These are phyloP conservation scores for Anisodus tanguticus DNA, from an alignment of 257 asterid genomes.

Conservation along the genomic window DNA sequence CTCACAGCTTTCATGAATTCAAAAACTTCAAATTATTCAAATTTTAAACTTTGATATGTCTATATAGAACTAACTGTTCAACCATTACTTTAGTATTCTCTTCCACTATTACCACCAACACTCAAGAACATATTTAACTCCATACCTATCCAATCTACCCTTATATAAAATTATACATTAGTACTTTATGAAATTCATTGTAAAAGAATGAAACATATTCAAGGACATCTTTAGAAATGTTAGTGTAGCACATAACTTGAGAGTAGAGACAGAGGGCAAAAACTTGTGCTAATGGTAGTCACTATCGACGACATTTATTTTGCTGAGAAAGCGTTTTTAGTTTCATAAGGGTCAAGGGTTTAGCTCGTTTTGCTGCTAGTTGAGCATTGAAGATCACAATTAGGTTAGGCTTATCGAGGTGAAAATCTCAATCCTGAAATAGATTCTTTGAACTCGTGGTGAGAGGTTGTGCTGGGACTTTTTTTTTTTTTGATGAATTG, in stretches of 20 bases:
- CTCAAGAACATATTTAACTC: neutral
- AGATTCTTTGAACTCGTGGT: conserved; percentile 1
- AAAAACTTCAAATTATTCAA: neutral
- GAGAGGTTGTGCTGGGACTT: conserved; percentile 5
- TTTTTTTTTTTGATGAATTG: neutral
- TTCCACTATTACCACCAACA: neutral
- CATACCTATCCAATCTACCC: neutral
- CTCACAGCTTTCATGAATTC: neutral
- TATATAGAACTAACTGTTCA: neutral
- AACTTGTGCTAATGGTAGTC: neutral
- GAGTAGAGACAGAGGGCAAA: neutral
- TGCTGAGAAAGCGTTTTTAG: neutral
- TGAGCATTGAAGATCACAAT: neutral
- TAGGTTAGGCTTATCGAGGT: neutral
- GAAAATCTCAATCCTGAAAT: neutral
- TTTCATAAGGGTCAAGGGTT: neutral
- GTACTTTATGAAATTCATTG: neutral
- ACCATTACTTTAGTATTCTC: neutral
- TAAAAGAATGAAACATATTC: neutral
- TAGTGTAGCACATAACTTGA: neutral
- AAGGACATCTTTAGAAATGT: neutral
- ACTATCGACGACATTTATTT: neutral
- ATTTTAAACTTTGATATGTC: neutral
- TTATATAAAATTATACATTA: neutral
- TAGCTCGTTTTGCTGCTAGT: neutral